Conservation (phyloP, 2,329 filamentous ascomycete genomes). For the Trichoderma atroviride region DNA sequence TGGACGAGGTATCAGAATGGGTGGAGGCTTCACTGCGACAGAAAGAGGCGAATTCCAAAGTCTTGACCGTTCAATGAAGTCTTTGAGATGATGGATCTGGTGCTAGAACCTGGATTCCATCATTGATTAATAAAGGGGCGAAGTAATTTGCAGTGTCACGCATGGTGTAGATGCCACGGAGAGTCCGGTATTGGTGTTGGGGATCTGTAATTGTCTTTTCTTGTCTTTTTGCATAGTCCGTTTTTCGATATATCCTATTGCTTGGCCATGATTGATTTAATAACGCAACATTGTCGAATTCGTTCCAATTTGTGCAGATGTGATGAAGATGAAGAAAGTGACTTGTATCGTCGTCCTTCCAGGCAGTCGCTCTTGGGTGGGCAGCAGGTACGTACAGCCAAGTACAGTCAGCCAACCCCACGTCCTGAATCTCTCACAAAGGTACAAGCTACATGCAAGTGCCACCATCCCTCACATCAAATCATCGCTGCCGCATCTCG, state of each 20-base stretch:
- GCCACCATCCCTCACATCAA: not conserved
- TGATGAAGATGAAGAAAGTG: not conserved
- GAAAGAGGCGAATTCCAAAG: constrained; percentile 53
- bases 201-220: not conserved
- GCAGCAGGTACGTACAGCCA: constrained; percentile 8
- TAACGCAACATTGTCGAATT: not conserved
- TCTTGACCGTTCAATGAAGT: constrained; percentile 51
- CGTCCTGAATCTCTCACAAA: constrained; percentile 2
- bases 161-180: not conserved
- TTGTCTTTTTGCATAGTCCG: not conserved
- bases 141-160: not conserved
- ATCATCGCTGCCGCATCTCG: not conserved
- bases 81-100: not conserved
- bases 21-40: constrained; percentile 54
- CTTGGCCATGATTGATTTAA: not conserved
- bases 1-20: constrained; percentile 57
- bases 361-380: not conserved
- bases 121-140: not conserved
- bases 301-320: not conserved
- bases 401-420: constrained; percentile 16
- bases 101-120: not conserved
- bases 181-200: not conserved
- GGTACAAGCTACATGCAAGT: not conserved
- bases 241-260: not conserved
- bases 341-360: not conserved